Evolutionary conservation across 2,329 filamentous ascomycete species (phyloP), one percentile per base, ranked within the genome.

Genomic region (Colletotrichum sp.): DNA sequence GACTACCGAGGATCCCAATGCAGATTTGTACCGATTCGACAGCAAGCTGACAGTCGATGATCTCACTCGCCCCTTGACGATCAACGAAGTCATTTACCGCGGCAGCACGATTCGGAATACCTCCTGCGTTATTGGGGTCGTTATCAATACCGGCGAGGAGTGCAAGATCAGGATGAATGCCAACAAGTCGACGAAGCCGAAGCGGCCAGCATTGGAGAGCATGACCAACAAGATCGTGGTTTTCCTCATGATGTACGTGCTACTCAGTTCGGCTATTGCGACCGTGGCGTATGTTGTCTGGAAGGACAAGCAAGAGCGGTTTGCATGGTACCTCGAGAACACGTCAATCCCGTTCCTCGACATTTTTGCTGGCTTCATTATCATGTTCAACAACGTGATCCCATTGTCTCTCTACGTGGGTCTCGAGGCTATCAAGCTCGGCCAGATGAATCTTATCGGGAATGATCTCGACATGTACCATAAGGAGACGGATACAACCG

Each of bases 311-410:
- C 92, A 91, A 10, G 95, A 98, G 82, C 85, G 87, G 28, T 84
- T 90, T 18, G 91, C 95, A 3, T 98, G 94, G 93, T 98, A 98
- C 81, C 87, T 98, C 21, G 84, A 88, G 5, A 85, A 91, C 71
- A 93, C 95, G 1, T 89, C 88, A 6, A 95, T 98, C 16, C 88
- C 91, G 1, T 94, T 95, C 80, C 91, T 95, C 78, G 92, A 96
- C 34, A 95, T 98, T 76, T 93, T 98, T 77, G 93, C 96, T 32
- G 96, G 95, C 0, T 98, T 96, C 83, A 92, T 98, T 78, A 98
- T 98, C 85, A 96, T 98, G 92, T 98, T 98, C 86, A 98, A 98
- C 84, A 98, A 97, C 49, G 92, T 98, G 85, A 96, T 98, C 75
- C 96, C 96, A 0, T 90, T 98, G 13, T 95, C 95, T 0, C 90